phyloP scores from a whole-genome alignment of 2,329 filamentous ascomycete genomes.

The Tolypocladium sp. region DNA sequence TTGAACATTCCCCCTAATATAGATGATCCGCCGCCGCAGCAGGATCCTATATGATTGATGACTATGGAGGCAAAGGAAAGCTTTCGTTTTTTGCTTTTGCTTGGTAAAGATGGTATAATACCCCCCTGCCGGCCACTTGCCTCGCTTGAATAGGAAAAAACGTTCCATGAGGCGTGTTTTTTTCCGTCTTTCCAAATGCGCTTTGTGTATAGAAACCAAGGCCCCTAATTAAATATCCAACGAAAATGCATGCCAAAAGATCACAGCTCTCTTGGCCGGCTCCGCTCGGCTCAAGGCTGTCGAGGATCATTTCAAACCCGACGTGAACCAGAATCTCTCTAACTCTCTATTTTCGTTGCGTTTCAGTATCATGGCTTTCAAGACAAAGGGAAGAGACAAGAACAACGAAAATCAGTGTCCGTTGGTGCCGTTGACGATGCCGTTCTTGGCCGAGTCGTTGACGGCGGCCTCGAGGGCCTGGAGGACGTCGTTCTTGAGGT shows the following conservation, averaged over 20 bases:
- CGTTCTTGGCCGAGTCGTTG: slow-evolving; percentile 14
- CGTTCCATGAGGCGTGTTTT: background rate
- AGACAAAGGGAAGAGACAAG: background rate
- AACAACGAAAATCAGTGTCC: slow-evolving; percentile 7
- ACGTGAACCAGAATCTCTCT: background rate
- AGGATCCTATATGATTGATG: slow-evolving; percentile 1
- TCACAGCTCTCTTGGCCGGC: background rate
- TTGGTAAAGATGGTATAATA: background rate
- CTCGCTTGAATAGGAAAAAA: background rate
- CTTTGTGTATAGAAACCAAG: background rate
- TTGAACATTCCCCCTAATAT: slow-evolving; percentile 4
- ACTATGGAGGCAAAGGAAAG: background rate
- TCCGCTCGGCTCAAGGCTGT: background rate
- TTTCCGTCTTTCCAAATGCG: background rate
- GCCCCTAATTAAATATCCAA: background rate
- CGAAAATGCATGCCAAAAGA: background rate
- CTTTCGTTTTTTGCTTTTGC: background rate
- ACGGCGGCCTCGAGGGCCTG: slow-evolving; percentile 75
- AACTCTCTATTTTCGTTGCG: slow-evolving; percentile 1
- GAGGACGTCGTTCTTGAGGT: slow-evolving; percentile 73
- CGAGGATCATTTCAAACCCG: background rate
- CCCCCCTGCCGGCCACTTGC: background rate
- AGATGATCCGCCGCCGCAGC: slow-evolving; percentile 4
- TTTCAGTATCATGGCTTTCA: background rate
- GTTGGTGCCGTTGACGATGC: slow-evolving; percentile 18